These are phyloP conservation scores for Cymodocea nodosa DNA, from an alignment of 116 monocot species.

Conservation along the genomic window DNA sequence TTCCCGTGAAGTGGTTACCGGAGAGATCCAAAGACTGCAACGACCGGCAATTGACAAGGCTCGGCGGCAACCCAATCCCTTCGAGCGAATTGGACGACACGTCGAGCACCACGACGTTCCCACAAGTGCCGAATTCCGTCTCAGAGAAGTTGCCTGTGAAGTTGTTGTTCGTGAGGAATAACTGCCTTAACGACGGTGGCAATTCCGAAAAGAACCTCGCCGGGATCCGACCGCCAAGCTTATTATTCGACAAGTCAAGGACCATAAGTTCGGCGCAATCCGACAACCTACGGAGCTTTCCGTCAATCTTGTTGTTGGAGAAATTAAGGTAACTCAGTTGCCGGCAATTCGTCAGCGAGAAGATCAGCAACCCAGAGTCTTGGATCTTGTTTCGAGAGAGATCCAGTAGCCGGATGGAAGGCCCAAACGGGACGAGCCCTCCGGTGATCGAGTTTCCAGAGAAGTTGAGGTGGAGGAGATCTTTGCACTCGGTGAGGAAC, in stretches of 20 bases:
- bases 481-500: slow-evolving; percentile 35
- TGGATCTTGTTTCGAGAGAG: slow-evolving; percentile 51
- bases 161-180: slow-evolving; percentile 58
- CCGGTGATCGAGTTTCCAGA: slow-evolving; percentile 50
- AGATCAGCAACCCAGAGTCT: slow-evolving; percentile 34
- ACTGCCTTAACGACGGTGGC: slow-evolving; percentile 26
- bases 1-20: slow-evolving; percentile 25
- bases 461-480: slow-evolving; percentile 33
- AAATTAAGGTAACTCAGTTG: slow-evolving; percentile 40
- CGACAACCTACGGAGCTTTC: slow-evolving; percentile 16
- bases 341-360: slow-evolving; percentile 35
- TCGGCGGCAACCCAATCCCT: slow-evolving; percentile 28
- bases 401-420: slow-evolving; percentile 41
- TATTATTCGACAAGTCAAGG: slow-evolving; percentile 56
- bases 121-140: slow-evolving; percentile 43
- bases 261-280: slow-evolving; percentile 29
- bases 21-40: slow-evolving; percentile 47
- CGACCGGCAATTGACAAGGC: slow-evolving; percentile 35
- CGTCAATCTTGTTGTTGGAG: slow-evolving; percentile 38
- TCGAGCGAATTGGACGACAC: slow-evolving; percentile 40
- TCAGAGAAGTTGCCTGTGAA: slow-evolving; percentile 52
- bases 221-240: slow-evolving; percentile 39
- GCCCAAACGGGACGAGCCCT: slow-evolving; percentile 30
- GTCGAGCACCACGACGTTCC: slow-evolving; percentile 34
- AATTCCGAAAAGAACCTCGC: slow-evolving; percentile 15